phyloP scores from a whole-genome alignment of 2,329 filamentous ascomycete genomes.

The Albifimbria verrucaria region DNA sequence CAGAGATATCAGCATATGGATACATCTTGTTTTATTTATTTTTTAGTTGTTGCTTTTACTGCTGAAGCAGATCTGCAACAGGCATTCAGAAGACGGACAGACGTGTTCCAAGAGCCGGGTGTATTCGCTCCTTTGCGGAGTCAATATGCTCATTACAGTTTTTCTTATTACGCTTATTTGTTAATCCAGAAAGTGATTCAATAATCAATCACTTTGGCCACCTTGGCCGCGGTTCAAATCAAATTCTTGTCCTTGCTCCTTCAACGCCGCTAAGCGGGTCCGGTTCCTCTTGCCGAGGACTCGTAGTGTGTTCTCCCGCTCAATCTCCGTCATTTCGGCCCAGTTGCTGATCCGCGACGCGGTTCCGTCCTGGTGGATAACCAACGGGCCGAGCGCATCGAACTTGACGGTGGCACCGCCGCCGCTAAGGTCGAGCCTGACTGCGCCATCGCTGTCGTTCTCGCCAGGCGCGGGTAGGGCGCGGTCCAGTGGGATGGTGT shows the following conservation, averaged over 20 bases:
- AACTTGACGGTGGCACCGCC: slow-evolving; percentile 47
- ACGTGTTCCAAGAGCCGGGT: not conserved
- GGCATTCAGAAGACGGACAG: not conserved
- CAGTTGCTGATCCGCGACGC: slow-evolving; percentile 71
- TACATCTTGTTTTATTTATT: not conserved
- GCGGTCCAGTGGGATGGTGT: not conserved
- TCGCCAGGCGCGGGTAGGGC: not conserved
- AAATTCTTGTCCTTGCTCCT: slow-evolving; percentile 6
- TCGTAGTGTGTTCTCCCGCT: slow-evolving; percentile 63
- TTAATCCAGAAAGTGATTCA: not conserved
- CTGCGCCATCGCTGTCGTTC: not conserved
- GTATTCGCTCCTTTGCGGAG: not conserved
- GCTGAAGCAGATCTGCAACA: not conserved
- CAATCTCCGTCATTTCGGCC: slow-evolving; percentile 66
- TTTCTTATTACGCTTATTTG: not conserved
- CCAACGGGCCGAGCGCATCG: slow-evolving; percentile 68
- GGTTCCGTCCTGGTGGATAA: slow-evolving; percentile 70
- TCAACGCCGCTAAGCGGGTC: slow-evolving; percentile 53
- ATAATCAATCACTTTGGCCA: not conserved
- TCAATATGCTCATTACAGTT: not conserved
- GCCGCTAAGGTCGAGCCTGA: slow-evolving; percentile 16
- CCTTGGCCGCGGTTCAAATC: not conserved
- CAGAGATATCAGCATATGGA: not conserved
- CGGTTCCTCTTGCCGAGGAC: slow-evolving; percentile 68
- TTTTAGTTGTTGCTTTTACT: not conserved